Conservation (phyloP, 2,329 filamentous ascomycete genomes). For the Phoma herbarum region DNA sequence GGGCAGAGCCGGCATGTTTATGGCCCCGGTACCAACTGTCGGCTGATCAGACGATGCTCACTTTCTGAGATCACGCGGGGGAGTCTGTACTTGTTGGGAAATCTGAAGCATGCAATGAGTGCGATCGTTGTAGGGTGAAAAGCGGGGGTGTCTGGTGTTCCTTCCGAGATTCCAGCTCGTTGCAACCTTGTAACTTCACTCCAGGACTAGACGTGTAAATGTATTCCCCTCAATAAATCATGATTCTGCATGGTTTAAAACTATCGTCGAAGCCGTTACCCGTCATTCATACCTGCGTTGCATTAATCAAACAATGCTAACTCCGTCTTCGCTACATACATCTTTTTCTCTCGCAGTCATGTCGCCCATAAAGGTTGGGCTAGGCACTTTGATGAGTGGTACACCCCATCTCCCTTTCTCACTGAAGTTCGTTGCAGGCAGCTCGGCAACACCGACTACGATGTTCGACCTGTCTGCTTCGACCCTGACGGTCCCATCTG, state of each 20-base stretch:
- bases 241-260: neutral
- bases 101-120: neutral
- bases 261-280: neutral
- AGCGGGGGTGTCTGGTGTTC: conserved; percentile 1
- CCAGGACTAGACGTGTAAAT: neutral
- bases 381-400: neutral
- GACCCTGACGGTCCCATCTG: conserved; percentile 11
- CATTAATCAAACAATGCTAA: neutral
- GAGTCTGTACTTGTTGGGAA: neutral
- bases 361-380: neutral
- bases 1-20: conserved; percentile 4
- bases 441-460: conserved; percentile 17
- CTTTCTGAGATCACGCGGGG: neutral
- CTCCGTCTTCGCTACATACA: neutral
- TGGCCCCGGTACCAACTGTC: neutral
- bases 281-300: neutral
- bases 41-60: neutral
- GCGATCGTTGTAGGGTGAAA: neutral
- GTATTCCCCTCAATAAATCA: neutral
- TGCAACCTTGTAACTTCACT: neutral
- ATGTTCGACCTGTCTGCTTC: conserved; percentile 24
- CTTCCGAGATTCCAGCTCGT: conserved; percentile 3
- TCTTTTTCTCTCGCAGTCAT: neutral
- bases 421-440: conserved; percentile 23
- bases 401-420: conserved; percentile 13